These are phyloP conservation scores for Scheffersomyces illinoinensis DNA, from an alignment of 1,139 yeast genomes.

Conservation along the genomic window DNA sequence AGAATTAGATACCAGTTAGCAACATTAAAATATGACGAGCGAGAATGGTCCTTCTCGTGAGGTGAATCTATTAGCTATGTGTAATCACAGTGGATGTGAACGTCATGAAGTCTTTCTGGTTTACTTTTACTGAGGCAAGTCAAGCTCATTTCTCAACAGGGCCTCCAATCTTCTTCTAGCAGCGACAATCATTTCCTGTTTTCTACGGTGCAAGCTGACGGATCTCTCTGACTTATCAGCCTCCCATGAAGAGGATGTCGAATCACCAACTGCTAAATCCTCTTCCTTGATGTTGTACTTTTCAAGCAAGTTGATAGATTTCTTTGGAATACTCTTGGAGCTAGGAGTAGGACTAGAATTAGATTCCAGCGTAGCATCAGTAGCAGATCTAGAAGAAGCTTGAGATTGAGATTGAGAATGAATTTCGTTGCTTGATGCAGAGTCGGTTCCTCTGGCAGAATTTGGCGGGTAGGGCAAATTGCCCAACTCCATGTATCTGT, in stretches of 20 bases:
- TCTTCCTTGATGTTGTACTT: constrained; percentile 28
- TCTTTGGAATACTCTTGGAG: constrained; percentile 1
- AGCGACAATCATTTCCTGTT: constrained; percentile 45
- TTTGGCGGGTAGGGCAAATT: constrained; percentile 70
- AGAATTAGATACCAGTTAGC: background rate
- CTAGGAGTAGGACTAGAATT: constrained; percentile 1
- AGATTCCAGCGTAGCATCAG: constrained; percentile 5
- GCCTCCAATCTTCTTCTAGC: constrained; percentile 45
- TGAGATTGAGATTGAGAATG: background rate
- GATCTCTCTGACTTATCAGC: constrained; percentile 2
- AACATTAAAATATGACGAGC: background rate
- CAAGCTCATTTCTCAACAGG: constrained; percentile 31
- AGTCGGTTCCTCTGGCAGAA: constrained; percentile 1
- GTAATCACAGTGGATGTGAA: background rate
- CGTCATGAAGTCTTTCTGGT: background rate
- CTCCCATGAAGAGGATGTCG: constrained; percentile 4
- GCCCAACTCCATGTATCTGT: constrained; percentile 64
- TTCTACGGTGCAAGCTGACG: constrained; percentile 18
- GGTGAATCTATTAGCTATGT: background rate
- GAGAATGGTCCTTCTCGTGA: background rate
- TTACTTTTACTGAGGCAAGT: constrained; percentile 4
- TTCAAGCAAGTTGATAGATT: constrained; percentile 32
- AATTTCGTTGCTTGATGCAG: background rate
- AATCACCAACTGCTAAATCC: constrained; percentile 15
- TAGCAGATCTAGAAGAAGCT: background rate